phyloP scores from a whole-genome alignment of 257 asterid genomes.

The Jacaranda mimosifolia region DNA sequence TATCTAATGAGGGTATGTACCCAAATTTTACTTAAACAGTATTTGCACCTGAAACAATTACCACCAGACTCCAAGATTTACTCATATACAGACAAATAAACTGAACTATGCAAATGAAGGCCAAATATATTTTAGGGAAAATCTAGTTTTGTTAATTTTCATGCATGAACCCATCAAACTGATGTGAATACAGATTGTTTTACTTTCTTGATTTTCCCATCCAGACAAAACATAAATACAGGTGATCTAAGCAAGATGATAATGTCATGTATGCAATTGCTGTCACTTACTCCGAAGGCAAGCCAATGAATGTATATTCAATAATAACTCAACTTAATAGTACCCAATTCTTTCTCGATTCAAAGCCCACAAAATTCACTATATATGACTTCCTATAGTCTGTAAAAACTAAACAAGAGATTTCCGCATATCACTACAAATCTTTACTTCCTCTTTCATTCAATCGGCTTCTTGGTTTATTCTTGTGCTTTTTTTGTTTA shows the following conservation, averaged over 20 bases:
- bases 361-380: constrained; percentile 4
- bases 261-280: neutral
- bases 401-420: neutral
- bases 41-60: neutral
- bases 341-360: neutral
- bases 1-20: neutral
- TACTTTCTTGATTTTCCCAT: too few species aligned
- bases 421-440: neutral
- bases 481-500: too few species aligned
- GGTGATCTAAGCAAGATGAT: neutral
- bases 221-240: too few species aligned
- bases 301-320: neutral
- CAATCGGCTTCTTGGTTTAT: too few species aligned
- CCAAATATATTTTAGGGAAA: neutral
- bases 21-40: neutral
- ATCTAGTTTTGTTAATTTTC: neutral
- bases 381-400: neutral
- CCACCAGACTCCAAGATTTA: neutral
- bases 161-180: constrained; percentile 10
- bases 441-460: neutral
- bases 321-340: neutral
- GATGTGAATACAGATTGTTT: neutral
- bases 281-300: neutral
- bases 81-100: neutral
- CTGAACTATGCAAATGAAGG: constrained; percentile 14